phyloP scores from a whole-genome alignment of 306 rosid genomes.

The Inga oerstediana region DNA sequence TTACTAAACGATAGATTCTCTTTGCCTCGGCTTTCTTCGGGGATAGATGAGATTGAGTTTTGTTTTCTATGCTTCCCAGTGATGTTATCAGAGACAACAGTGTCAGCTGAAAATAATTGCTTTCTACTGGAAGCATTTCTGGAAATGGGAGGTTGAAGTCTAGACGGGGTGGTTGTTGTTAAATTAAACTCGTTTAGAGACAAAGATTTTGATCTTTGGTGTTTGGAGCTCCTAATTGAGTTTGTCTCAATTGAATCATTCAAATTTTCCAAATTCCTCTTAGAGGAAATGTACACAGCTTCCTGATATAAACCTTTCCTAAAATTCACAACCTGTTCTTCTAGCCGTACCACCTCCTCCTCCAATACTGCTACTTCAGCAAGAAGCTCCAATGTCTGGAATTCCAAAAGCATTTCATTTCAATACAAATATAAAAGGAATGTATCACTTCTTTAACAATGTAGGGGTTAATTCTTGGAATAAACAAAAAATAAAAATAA shows the following conservation, averaged over 20 bases:
- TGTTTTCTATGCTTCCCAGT: slow-evolving; percentile 50
- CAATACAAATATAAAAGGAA: neutral
- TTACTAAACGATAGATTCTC: slow-evolving; percentile 62
- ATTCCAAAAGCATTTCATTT: neutral
- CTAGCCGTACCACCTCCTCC: slow-evolving; percentile 89
- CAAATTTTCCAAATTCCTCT: slow-evolving; percentile 57
- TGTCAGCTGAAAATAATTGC: slow-evolving; percentile 47
- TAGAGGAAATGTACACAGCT: slow-evolving; percentile 71
- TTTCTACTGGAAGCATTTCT: slow-evolving; percentile 72
- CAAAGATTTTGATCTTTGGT: slow-evolving; percentile 77
- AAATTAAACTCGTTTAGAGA: slow-evolving; percentile 68
- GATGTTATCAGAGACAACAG: slow-evolving; percentile 41
- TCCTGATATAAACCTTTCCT: slow-evolving; percentile 85
- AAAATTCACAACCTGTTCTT: slow-evolving; percentile 86
- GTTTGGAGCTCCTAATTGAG: slow-evolving; percentile 55
- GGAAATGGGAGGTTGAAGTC: slow-evolving; percentile 74
- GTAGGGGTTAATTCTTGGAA: neutral
- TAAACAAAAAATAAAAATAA: too few species aligned
- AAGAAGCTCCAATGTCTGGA: slow-evolving; percentile 84
- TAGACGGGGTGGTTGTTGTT: slow-evolving; percentile 31
- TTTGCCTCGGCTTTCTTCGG: slow-evolving; percentile 70
- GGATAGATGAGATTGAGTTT: slow-evolving; percentile 43
- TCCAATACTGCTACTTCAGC: slow-evolving; percentile 97
- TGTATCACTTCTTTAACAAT: neutral
- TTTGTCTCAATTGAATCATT: slow-evolving; percentile 47